These are phyloP conservation scores for Colletotrichum shisoi DNA, from an alignment of 2,329 filamentous ascomycete species.

Conservation along the genomic window DNA sequence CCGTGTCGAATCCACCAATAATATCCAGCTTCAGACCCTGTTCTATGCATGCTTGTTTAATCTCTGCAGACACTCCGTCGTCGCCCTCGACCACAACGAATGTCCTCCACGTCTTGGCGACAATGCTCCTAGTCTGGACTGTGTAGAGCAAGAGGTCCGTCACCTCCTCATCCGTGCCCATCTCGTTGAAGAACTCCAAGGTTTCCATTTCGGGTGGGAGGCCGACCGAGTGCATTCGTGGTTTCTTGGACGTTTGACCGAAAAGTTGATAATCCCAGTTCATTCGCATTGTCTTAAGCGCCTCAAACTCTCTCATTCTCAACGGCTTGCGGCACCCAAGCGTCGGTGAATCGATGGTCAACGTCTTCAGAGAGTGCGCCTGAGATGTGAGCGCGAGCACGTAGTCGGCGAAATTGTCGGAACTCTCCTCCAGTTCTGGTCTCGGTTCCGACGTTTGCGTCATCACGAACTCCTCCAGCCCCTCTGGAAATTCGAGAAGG, in stretches of 20 bases:
- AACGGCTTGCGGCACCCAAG: constrained; percentile 53
- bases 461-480: constrained; percentile 57
- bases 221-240: constrained; percentile 57
- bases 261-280: constrained; percentile 61
- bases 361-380: constrained; percentile 53
- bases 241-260: constrained; percentile 54
- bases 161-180: constrained; percentile 58
- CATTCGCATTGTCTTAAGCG: constrained; percentile 52
- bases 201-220: constrained; percentile 56
- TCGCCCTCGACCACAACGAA: constrained; percentile 51
- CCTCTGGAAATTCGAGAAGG: constrained; percentile 54
- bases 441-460: constrained; percentile 52
- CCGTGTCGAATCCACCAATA: constrained; percentile 44
- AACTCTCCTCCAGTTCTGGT: constrained; percentile 57
- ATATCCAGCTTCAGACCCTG: constrained; percentile 48
- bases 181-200: constrained; percentile 56
- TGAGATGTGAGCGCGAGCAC: constrained; percentile 54
- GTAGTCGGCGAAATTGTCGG: constrained; percentile 58
- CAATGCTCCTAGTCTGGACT: constrained; percentile 50
- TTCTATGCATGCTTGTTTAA: constrained; percentile 49
- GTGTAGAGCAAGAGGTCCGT: constrained; percentile 55
- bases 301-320: constrained; percentile 54
- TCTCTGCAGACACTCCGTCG: constrained; percentile 46
- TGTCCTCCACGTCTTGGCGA: constrained; percentile 50
- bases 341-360: constrained; percentile 56